Evolutionary conservation across 148 eudicot genomes (phyloP).

Genomic region (Silene uniflora): DNA sequence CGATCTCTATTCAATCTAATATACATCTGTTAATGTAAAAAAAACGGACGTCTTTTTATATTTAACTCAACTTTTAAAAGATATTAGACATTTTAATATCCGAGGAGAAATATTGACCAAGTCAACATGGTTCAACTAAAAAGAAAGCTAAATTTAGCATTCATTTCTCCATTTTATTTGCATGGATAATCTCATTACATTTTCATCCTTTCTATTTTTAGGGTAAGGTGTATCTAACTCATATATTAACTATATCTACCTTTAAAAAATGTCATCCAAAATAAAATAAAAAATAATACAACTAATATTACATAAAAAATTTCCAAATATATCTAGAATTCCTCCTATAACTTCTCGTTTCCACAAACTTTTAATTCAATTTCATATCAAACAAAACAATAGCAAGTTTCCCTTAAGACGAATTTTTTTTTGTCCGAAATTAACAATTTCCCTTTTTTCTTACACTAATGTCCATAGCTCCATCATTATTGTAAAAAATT

Average conservation of each 20-base stretch:
- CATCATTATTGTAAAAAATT: neutral
- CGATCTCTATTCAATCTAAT: no score
- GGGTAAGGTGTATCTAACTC: neutral
- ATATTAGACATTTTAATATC: no score
- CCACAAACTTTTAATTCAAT: constrained; percentile 18
- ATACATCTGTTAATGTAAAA: no score
- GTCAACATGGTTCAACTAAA: no score
- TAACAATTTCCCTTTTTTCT: neutral
- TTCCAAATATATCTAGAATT: constrained; percentile 18
- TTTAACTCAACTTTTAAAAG: no score
- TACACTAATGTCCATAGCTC: constrained; percentile 13
- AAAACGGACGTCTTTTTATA: no score
- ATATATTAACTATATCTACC: constrained; percentile 9
- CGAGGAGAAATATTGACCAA: no score
- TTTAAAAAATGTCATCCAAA: neutral
- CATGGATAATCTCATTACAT: neutral
- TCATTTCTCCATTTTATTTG: no score
- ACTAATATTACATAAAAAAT: constrained; percentile 12
- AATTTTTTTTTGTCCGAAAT: no score
- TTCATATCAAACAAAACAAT: constrained; percentile 10
- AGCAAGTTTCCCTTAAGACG: neutral
- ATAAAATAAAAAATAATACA: neutral
- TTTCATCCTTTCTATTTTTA: neutral
- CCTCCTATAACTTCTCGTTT: constrained; percentile 30
- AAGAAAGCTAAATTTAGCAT: no score